Conservation (phyloP, 139 green algal species). For the Chlorella sp. region DNA sequence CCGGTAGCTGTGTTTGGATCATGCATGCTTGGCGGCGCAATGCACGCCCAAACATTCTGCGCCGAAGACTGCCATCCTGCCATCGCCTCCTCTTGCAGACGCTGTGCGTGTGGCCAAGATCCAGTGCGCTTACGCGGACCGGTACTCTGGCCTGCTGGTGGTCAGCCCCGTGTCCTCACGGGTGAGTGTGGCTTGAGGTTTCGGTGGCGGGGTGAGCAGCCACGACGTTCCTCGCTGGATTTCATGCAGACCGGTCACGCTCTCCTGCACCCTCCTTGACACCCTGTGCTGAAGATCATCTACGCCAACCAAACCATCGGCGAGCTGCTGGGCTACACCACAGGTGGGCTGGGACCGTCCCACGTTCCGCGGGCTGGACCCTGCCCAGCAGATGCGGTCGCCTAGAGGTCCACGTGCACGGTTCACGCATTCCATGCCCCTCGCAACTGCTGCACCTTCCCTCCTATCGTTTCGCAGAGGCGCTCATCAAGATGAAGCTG, state of each 20-base stretch:
- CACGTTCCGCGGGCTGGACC: no score
- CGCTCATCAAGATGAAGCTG: slow-evolving; percentile 16
- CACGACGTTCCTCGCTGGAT: not conserved
- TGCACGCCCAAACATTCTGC: no score
- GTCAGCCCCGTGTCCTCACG: not conserved
- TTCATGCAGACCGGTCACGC: not conserved
- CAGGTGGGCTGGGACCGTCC: no score
- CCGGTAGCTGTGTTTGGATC: no score
- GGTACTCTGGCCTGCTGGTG: not conserved
- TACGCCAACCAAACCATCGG: not conserved
- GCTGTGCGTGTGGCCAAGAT: slow-evolving; percentile 11
- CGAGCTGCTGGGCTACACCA: slow-evolving; percentile 4
- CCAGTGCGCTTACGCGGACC: not conserved
- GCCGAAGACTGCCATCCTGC: no score
- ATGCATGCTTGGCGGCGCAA: no score
- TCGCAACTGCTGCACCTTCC: no score
- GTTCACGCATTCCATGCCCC: no score
- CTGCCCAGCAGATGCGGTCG: no score
- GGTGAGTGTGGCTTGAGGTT: not conserved
- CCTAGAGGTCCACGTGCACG: no score
- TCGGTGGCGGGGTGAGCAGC: not conserved
- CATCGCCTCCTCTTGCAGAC: not conserved
- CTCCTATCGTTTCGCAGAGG: not conserved
- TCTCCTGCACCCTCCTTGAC: not conserved
- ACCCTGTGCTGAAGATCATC: not conserved